Conservation (phyloP, 352 stramenopile genomes). For the Phytophthora brassicae region DNA sequence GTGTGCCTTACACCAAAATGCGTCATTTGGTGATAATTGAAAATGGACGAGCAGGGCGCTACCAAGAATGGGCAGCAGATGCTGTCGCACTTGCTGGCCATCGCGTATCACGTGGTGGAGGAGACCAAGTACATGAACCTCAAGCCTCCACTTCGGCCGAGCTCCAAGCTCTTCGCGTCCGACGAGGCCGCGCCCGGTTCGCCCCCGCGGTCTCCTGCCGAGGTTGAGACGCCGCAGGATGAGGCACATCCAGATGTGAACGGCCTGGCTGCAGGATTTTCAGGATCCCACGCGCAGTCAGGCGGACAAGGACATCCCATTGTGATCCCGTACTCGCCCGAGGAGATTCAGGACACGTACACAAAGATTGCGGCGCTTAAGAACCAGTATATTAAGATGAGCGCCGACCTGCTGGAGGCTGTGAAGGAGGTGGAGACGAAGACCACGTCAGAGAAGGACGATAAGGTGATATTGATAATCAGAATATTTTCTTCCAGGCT, state of each 20-base stretch:
- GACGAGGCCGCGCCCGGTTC: slow-evolving; percentile 36
- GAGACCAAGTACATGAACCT: slow-evolving; percentile 86
- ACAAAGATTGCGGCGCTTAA: slow-evolving; percentile 81
- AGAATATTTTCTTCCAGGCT: not conserved
- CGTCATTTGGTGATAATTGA: no score
- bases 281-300: slow-evolving; percentile 31
- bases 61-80: slow-evolving; percentile 56
- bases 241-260: slow-evolving; percentile 52
- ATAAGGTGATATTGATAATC: slow-evolving; percentile 17
- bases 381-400: slow-evolving; percentile 79
- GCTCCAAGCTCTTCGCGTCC: slow-evolving; percentile 72
- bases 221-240: slow-evolving; percentile 46
- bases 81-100: slow-evolving; percentile 68
- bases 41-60: slow-evolving; percentile 29
- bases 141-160: slow-evolving; percentile 78
- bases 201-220: slow-evolving; percentile 30
- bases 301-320: slow-evolving; percentile 33
- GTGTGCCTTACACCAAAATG: no score
- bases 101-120: slow-evolving; percentile 77
- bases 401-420: slow-evolving; percentile 54
- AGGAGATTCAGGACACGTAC: slow-evolving; percentile 88
- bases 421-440: slow-evolving; percentile 56
- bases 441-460: slow-evolving; percentile 10
- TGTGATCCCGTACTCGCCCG: slow-evolving; percentile 70
- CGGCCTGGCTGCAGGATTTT: slow-evolving; percentile 35